Percentiles rank a stretch among this genome's conserved stretches.
Conservation (phyloP, 768 basidiomycete genomes). For the Lanmaoa pseudosensibilis region DNA sequence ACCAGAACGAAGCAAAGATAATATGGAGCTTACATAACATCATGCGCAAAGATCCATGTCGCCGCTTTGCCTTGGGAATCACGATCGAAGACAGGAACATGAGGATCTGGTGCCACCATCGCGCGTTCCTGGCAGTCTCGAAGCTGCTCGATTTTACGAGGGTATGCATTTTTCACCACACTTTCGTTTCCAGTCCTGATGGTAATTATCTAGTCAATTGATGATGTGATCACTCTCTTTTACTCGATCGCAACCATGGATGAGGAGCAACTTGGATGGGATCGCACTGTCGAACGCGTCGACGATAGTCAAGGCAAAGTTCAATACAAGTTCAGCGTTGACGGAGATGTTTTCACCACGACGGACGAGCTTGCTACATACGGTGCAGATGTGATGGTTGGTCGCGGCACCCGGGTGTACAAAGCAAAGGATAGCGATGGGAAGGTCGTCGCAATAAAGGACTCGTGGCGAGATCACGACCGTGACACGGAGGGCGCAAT, state of each 20-base stretch:
- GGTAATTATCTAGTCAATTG: background rate
- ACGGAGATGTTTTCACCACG: background rate
- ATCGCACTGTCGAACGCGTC: conserved; percentile 1
- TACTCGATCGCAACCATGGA: background rate
- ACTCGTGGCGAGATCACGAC: conserved; percentile 2
- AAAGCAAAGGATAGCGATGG: background rate
- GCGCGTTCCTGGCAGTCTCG: background rate
- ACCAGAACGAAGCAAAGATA: no score
- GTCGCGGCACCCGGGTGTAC: conserved; percentile 1
- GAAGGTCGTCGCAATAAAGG: background rate
- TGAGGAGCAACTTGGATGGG: background rate
- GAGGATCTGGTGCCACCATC: conserved; percentile 27
- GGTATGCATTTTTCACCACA: no score
- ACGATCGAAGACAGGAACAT: conserved; percentile 24
- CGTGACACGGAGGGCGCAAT: no score
- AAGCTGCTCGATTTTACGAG: no score
- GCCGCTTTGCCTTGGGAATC: conserved; percentile 21
- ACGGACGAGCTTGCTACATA: background rate
- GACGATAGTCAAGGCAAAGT: no score
- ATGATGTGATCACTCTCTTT: conserved; percentile 6
- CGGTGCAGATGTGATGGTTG: background rate
- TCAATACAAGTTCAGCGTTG: conserved; percentile 1
- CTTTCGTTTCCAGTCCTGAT: no score
- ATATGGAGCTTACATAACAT: no score
- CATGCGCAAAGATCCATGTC: no score